phyloP scores from a whole-genome alignment of 2,329 filamentous ascomycete species.

The Ascomycota sp. region DNA sequence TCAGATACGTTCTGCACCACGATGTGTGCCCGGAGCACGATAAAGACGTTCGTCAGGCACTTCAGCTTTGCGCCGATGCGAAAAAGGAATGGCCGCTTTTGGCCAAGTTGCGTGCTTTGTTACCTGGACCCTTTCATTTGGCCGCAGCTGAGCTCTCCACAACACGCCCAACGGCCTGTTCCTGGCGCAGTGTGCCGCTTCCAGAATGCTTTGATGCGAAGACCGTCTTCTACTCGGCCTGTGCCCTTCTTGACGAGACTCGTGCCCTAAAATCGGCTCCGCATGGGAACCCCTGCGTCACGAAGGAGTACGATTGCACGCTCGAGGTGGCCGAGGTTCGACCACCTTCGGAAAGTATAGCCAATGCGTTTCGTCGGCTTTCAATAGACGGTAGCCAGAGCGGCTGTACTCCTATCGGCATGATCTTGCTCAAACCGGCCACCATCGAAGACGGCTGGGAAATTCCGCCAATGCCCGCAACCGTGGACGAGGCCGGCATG shows the following conservation, averaged over 20 bases:
- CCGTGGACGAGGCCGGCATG: constrained; percentile 5
- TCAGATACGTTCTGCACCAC: constrained; percentile 71
- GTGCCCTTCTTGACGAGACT: constrained; percentile 17
- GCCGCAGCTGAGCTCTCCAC: constrained; percentile 49
- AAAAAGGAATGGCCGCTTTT: constrained; percentile 44
- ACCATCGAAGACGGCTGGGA: constrained; percentile 27
- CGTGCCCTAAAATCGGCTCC: constrained; percentile 11
- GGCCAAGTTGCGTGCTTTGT: constrained; percentile 22
- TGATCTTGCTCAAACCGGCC: constrained; percentile 21
- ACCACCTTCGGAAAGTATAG: constrained; percentile 18
- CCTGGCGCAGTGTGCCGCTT: constrained; percentile 11
- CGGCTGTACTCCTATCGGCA: constrained; percentile 21
- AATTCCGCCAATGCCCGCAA: constrained; percentile 7
- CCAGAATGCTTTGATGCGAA: constrained; percentile 21
- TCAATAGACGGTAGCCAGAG: constrained; percentile 12
- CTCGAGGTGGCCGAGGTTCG: constrained; percentile 39
- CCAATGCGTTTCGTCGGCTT: constrained; percentile 23
- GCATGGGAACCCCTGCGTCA: constrained; percentile 11
- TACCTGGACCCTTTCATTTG: constrained; percentile 69
- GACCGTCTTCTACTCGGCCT: constrained; percentile 20
- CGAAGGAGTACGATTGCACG: constrained; percentile 27
- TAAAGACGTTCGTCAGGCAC: constrained; percentile 44
- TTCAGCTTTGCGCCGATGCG: constrained; percentile 44
- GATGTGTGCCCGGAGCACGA: constrained; percentile 69
- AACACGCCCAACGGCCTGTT: constrained; percentile 11